Base-by-base conservation (phyloP, 176 grass and related monocot species). In the Triticum timopheevii region DNA sequence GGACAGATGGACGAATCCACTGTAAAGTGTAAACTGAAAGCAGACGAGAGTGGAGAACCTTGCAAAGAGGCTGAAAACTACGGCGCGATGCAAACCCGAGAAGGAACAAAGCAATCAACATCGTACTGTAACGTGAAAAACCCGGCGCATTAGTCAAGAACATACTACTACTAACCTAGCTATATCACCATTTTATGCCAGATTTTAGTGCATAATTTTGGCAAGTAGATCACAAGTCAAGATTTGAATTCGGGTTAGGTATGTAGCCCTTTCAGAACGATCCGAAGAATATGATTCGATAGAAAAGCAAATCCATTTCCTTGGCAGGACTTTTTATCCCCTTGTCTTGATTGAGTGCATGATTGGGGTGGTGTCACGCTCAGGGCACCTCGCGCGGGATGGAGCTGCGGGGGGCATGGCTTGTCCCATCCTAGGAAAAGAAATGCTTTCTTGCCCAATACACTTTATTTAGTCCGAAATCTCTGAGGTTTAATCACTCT, bases 341-440 rank as follows among this genome's bases (percentile, higher is more conserved):
- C 44, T 75, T 28, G n/a, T 36, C 35, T 36, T 36, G 35, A 36
- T 75, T 76, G 73, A 31, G 28, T 52, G 45, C 45, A 76, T 50
- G 73, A 54, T 76, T 76, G 73, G 25, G 15, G 45, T 75, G 42
- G 3, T 8, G 28, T 61, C 69, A 3, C 72, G 45, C 70, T 73
- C 73, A 31, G 4, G 45, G 49, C 27, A 6, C 73, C 73, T 54
- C 28, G 73, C 25, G 73, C 28, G 20, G 73, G 73, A 76, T 68
- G 59, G 34, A 61, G 35, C 59, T 59, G 56, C 56, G 56, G 56
- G 85, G 45, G 68, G 75, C 76, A 65, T 28, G 76, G 68, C 70
- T 24, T 25, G 82, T 83, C 83, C 82, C 82, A 89, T 75, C 31
- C 77, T 65, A 77, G 77, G 44, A 75, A 49, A 34, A 76, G 61